Base-by-base conservation (phyloP, 495 filamentous ascomycete genomes). In the Penicillium nucicola region DNA sequence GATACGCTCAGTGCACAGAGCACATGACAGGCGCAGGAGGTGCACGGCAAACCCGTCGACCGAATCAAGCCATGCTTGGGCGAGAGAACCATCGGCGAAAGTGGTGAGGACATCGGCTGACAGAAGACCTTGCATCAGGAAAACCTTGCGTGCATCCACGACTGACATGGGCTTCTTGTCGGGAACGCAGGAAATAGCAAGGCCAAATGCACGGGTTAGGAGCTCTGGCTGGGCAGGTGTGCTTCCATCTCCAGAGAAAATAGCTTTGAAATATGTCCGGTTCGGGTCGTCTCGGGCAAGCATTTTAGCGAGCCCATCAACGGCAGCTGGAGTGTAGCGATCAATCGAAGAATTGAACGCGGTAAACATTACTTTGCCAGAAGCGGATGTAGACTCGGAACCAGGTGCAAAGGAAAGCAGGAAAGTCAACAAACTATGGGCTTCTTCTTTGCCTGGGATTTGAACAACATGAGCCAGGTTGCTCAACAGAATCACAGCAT, bases 211-310 rank as follows among this genome's bases (percentile, higher is more conserved):
- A 34, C 86, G 84, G 2, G 92, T 97, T 7, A 97, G 80, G 19
- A 97, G 82, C 44, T 96, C 90, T 59, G 84, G 85, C 3, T 87
- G 82, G 7, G 82, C 78, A 8, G 75, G 72, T 13, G 73, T 74
- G 14, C 74, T 66, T 12, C 79, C 75, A 52, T 96, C 90, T 5
- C 84, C 77, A 13, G 82, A 76, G 61, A 97, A 95, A 23, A 97
- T 87, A 30, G 84, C 71, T 48, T 82, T 82, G 76, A 89, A 96
- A 51, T 85, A 85, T 4, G 82, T 84, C 45, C 93, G 77, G 59
- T 97, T 98, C 1, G 93, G 92, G 49, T 97, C 92, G 65, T 97
- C 93, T 39, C 92, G 82, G 2, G 92, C 92, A 20, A 98, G 79
- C 11, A 98, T 76, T 63, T 97, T 97, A 11, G 93, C 93, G 4